Conservation (phyloP, 192 early-diverging fungal species). For the Entomortierella parvispora region DNA sequence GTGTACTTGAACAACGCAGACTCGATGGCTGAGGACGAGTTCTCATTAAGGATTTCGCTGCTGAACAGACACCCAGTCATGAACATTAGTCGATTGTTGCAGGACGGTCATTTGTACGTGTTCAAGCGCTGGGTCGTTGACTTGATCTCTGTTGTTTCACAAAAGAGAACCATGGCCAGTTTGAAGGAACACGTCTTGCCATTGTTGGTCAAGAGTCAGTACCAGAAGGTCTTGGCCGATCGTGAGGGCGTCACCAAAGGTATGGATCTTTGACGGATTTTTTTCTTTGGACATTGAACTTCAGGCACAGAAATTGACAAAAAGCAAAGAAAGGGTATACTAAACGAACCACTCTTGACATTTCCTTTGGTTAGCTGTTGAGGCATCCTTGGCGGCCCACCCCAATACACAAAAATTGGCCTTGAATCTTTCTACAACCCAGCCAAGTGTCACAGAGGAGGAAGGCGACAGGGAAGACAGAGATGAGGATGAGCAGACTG, state of each 20-base stretch:
- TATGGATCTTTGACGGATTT: no score
- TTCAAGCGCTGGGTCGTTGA: slow-evolving; percentile 95
- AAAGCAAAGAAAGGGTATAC: no score
- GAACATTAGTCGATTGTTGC: slow-evolving; percentile 80
- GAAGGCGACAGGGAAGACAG: slow-evolving; percentile 48
- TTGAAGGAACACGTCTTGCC: slow-evolving; percentile 89
- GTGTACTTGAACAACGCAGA: slow-evolving; percentile 58
- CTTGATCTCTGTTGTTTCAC: slow-evolving; percentile 62
- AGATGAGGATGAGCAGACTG: slow-evolving; percentile 43
- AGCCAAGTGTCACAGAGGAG: slow-evolving; percentile 25
- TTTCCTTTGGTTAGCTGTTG: slow-evolving; percentile 12
- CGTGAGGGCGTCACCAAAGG: slow-evolving; percentile 72
- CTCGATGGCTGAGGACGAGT: slow-evolving; percentile 40
- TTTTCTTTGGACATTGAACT: no score
- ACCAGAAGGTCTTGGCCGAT: slow-evolving; percentile 73
- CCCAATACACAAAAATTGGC: slow-evolving; percentile 46
- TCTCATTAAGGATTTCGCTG: slow-evolving; percentile 60
- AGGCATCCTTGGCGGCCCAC: slow-evolving; percentile 17
- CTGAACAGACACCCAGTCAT: slow-evolving; percentile 83
- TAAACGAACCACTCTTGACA: background rate
- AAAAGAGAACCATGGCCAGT: slow-evolving; percentile 74
- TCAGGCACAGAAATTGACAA: no score
- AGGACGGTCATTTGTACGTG: slow-evolving; percentile 93
- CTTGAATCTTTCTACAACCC: slow-evolving; percentile 39
- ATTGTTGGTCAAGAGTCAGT: slow-evolving; percentile 86